Percentiles rank a stretch among this genome's conserved stretches.
phyloP scores from a whole-genome alignment of 108 stramenopile species.

The Skeletonema marinoi region DNA sequence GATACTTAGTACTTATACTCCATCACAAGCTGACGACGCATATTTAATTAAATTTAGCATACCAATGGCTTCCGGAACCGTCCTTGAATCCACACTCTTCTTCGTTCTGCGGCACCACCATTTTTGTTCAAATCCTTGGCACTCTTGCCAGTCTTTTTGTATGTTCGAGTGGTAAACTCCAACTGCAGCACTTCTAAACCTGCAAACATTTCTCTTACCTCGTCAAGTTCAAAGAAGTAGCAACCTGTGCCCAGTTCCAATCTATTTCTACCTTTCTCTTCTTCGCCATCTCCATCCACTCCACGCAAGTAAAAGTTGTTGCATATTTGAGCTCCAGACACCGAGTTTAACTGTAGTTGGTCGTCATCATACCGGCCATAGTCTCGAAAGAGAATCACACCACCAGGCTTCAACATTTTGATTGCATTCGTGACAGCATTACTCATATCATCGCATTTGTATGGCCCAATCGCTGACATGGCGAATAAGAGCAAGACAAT shows the following conservation, averaged over 20 bases:
- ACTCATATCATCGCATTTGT: slow-evolving; percentile 22
- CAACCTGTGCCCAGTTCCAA: slow-evolving; percentile 63
- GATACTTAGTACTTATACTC: no score
- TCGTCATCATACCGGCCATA: slow-evolving; percentile 89
- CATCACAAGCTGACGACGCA: no score
- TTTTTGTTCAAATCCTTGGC: slow-evolving; percentile 15
- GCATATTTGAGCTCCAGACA: slow-evolving; percentile 41
- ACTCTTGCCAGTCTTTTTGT: slow-evolving; percentile 58
- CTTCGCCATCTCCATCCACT: not conserved
- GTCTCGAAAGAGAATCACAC: slow-evolving; percentile 80
- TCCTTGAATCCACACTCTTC: slow-evolving; percentile 29
- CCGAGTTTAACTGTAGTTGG: slow-evolving; percentile 61
- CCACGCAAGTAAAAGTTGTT: slow-evolving; percentile 68
- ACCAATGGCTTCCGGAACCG: slow-evolving; percentile 18
- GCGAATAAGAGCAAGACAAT: slow-evolving; percentile 45
- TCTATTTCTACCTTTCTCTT: not conserved
- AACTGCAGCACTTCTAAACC: slow-evolving; percentile 71
- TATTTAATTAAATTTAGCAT: not conserved
- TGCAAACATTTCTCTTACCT: slow-evolving; percentile 62
- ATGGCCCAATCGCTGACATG: slow-evolving; percentile 48
- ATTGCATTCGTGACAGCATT: slow-evolving; percentile 58
- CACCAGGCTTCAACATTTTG: slow-evolving; percentile 65
- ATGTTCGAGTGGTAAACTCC: slow-evolving; percentile 57
- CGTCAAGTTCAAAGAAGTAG: slow-evolving; percentile 75
- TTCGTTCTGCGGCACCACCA: slow-evolving; percentile 22